Evolutionary conservation across 1,284 basidiomycete genomes (phyloP).

Genomic region (Ceratobasidium theobromae): DNA sequence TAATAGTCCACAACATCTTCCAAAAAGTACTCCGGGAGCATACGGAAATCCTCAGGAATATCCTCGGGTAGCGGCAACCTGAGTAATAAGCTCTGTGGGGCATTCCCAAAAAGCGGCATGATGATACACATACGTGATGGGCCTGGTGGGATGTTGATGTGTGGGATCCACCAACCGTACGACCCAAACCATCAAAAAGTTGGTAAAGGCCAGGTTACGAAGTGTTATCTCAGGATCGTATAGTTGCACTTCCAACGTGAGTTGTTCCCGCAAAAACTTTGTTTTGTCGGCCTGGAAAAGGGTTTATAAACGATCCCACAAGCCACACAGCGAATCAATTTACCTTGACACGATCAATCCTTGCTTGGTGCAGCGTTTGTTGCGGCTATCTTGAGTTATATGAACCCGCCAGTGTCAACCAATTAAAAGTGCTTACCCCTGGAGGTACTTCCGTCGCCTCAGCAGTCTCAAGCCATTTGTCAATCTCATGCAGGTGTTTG

Average conservation of each 20-base stretch:
- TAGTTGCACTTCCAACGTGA: slow-evolving; percentile 84
- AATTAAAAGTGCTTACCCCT: slow-evolving; percentile 58
- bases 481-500: slow-evolving; percentile 74
- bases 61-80: slow-evolving; percentile 86
- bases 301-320: background rate
- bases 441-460: slow-evolving; percentile 51
- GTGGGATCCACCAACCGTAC: slow-evolving; percentile 89
- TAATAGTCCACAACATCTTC: slow-evolving; percentile 94
- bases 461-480: slow-evolving; percentile 74
- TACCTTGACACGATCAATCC: slow-evolving; percentile 72
- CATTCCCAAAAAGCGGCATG: slow-evolving; percentile 25
- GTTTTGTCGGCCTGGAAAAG: slow-evolving; percentile 32
- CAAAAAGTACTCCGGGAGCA: slow-evolving; percentile 91
- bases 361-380: slow-evolving; percentile 57
- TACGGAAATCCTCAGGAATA: slow-evolving; percentile 81
- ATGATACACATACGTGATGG: slow-evolving; percentile 60
- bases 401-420: background rate
- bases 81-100: background rate
- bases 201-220: slow-evolving; percentile 78
- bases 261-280: slow-evolving; percentile 64
- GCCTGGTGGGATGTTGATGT: slow-evolving; percentile 71
- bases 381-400: slow-evolving; percentile 54
- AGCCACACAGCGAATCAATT: slow-evolving; percentile 10
- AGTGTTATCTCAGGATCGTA: slow-evolving; percentile 84
- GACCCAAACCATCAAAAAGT: slow-evolving; percentile 93